phyloP scores from a whole-genome alignment of 2,329 filamentous ascomycete genomes.

The Fusarium sp. region DNA sequence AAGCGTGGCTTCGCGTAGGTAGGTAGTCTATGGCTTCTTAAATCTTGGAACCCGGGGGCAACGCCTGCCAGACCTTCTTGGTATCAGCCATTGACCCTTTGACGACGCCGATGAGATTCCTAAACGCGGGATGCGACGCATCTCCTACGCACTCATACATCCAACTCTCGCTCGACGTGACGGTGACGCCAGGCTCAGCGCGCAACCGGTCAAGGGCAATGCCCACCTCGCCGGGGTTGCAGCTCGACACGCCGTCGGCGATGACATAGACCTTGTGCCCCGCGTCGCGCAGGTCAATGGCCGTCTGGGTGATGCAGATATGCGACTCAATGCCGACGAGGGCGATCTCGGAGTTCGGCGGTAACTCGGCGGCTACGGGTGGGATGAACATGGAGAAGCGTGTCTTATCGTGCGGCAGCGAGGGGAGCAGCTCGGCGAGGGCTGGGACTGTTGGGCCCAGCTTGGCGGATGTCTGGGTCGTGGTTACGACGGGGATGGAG shows the following conservation, averaged over 20 bases:
- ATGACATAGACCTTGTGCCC: slow-evolving; percentile 90
- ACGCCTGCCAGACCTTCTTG: slow-evolving; percentile 74
- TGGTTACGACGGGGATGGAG: slow-evolving; percentile 84
- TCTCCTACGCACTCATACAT: slow-evolving; percentile 93
- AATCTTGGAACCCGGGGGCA: slow-evolving; percentile 73
- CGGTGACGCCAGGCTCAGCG: slow-evolving; percentile 77
- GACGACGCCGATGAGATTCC: slow-evolving; percentile 80
- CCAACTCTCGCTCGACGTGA: slow-evolving; percentile 92
- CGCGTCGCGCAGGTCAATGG: slow-evolving; percentile 81
- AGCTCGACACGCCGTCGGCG: slow-evolving; percentile 91
- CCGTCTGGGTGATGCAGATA: slow-evolving; percentile 95
- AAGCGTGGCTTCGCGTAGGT: too few species aligned
- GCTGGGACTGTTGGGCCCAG: slow-evolving; percentile 86
- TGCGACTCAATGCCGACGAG: slow-evolving; percentile 94
- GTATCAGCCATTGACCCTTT: slow-evolving; percentile 84
- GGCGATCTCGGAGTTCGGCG: slow-evolving; percentile 71
- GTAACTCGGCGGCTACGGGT: slow-evolving; percentile 65
- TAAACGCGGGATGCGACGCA: slow-evolving; percentile 81
- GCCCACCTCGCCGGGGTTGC: slow-evolving; percentile 85
- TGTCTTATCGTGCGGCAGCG: slow-evolving; percentile 84
- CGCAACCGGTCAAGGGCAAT: slow-evolving; percentile 85
- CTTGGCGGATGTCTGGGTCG: slow-evolving; percentile 85
- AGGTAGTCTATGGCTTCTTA: slow-evolving; percentile 44
- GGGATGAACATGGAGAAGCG: slow-evolving; percentile 90
- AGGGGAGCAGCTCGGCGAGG: slow-evolving; percentile 71